Conservation (phyloP, 2,329 filamentous ascomycete genomes). For the Hymenoscyphus occultus region DNA sequence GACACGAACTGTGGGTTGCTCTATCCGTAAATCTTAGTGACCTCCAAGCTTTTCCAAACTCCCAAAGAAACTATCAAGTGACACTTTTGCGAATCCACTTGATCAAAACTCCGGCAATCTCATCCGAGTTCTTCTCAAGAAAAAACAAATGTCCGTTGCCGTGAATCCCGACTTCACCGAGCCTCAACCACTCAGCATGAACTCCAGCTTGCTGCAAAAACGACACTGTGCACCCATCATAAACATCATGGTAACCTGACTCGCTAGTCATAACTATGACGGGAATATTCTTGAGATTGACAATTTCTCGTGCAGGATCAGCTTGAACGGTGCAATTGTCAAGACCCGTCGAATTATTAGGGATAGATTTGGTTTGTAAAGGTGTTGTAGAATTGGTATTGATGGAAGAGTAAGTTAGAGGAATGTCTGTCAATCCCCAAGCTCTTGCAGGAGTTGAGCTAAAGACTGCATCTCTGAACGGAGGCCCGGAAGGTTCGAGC, state of each 20-base stretch:
- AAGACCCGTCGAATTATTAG: slow-evolving; percentile 26
- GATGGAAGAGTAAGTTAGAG: slow-evolving; percentile 46
- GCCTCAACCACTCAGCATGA: slow-evolving; percentile 37
- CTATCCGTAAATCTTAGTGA: too few relatives aligned
- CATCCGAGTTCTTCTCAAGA: slow-evolving; percentile 47
- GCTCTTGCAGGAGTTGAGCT: slow-evolving; percentile 33
- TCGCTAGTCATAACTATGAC: slow-evolving; percentile 43
- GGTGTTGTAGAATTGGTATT: slow-evolving; percentile 39
- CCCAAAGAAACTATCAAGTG: not conserved
- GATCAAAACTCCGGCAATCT: slow-evolving; percentile 37
- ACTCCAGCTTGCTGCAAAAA: slow-evolving; percentile 46
- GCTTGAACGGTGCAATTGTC: slow-evolving; percentile 38
- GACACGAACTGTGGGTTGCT: too few relatives aligned
- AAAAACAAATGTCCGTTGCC: slow-evolving; percentile 50
- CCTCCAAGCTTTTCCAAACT: too few relatives aligned
- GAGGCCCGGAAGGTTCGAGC: slow-evolving; percentile 48
- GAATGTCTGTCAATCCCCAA: slow-evolving; percentile 49
- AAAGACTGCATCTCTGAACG: slow-evolving; percentile 45
- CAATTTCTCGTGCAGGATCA: slow-evolving; percentile 36
- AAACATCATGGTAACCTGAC: slow-evolving; percentile 45
- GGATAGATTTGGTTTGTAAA: slow-evolving; percentile 35
- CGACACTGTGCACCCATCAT: slow-evolving; percentile 44
- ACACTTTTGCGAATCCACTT: slow-evolving; percentile 29
- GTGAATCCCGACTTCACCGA: slow-evolving; percentile 40
- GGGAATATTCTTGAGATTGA: slow-evolving; percentile 38